These are phyloP conservation scores for Naganishia antarctica DNA, from an alignment of 768 basidiomycete genomes.

Conservation along the genomic window DNA sequence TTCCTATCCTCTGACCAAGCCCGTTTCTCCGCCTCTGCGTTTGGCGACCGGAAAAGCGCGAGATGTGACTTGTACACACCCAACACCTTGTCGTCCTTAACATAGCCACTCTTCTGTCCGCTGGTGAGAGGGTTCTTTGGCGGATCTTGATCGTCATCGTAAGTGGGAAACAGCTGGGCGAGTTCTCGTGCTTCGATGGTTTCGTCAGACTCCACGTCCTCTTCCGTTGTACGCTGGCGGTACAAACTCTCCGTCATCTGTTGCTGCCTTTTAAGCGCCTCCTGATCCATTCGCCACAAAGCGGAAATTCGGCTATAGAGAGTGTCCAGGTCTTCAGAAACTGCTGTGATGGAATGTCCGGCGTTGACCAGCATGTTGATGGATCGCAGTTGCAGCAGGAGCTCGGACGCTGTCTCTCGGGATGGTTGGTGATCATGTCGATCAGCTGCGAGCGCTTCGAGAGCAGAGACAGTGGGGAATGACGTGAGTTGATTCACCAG, in stretches of 20 bases:
- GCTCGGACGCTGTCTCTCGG: not conserved
- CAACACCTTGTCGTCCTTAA: slow-evolving; percentile 29
- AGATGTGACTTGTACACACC: slow-evolving; percentile 28
- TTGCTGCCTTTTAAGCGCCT: slow-evolving; percentile 62
- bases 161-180: slow-evolving; percentile 67
- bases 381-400: slow-evolving; percentile 4
- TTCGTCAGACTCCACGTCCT: slow-evolving; percentile 61
- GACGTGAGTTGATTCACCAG: slow-evolving; percentile 31
- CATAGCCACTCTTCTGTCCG: not conserved
- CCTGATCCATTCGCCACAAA: slow-evolving; percentile 75
- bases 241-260: slow-evolving; percentile 70
- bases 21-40: not conserved
- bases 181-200: slow-evolving; percentile 82
- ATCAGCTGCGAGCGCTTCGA: slow-evolving; percentile 19
- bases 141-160: slow-evolving; percentile 27
- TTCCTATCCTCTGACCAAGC: slow-evolving; percentile 32
- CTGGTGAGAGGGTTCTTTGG: not conserved
- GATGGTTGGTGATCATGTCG: slow-evolving; percentile 23
- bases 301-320: slow-evolving; percentile 12
- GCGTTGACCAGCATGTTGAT: slow-evolving; percentile 16
- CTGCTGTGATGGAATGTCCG: not conserved
- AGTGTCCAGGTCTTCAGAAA: not conserved
- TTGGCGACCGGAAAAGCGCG: slow-evolving; percentile 16
- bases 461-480: slow-evolving; percentile 33
- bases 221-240: slow-evolving; percentile 58